Base-by-base conservation (phyloP, 495 filamentous ascomycete genomes). In the Xylaria nigripes region DNA sequence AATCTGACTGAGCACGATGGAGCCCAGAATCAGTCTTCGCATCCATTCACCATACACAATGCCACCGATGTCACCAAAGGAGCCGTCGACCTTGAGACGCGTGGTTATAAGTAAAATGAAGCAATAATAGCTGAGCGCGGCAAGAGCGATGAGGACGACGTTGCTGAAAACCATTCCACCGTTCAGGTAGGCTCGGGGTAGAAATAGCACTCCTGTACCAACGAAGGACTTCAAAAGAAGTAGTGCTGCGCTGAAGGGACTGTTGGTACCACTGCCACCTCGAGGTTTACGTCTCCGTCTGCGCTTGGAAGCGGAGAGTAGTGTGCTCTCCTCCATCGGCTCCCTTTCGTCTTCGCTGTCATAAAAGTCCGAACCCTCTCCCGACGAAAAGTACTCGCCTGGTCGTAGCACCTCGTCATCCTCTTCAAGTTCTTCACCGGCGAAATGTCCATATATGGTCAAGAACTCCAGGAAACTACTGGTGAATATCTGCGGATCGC, bases 151-250 rank as follows among this genome's bases (percentile, higher is more conserved):
- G 13, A 98, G 77, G 29, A 97, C 89, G 49, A 95, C 53, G 66
- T 89, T 94, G 65, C 89, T 95, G 71, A 98, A 98, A 38, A 97
- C 71, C 89, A 98, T 96, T 50, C 93, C 93, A 45, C 93, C 93
- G 61, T 97, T 98, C 43, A 95, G 78, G 69, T 91, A 83, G 13
- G 93, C 93, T 56, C 89, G 83, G 0, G 93, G 93, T 3, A 98
- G 75, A 74, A 98, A 98, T 27, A 98, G 73, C n/a, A 98, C 93
- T 29, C 93, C 93, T 1, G 93, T 98, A 12, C 93, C 93, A 36
- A 98, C 92, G 61, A 98, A 98, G 10, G 90, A 95, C 70, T 98
- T 98, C 46, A 98, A 78, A 34, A 98, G 76, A 19, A 97, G 76
- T 46, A 96, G 65, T 15, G 84, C 82, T 12, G 93, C 92, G 52